Evolutionary conservation across 139 green algal genomes (phyloP), one percentile per base, ranked within the genome.

Genomic region (Chlamydomonas eustigma): DNA sequence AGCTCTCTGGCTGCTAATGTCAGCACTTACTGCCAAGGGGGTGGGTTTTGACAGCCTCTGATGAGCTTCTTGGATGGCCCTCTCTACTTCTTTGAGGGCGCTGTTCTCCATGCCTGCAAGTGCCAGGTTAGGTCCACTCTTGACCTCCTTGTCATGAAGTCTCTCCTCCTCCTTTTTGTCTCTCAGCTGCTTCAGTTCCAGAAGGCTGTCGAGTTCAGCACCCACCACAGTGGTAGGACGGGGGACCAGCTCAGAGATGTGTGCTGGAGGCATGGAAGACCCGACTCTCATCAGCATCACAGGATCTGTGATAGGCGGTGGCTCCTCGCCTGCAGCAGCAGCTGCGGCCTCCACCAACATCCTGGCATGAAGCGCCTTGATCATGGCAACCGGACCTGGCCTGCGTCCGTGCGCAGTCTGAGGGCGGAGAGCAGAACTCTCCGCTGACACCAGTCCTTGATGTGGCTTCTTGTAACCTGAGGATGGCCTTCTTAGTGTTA

Each of bases 151-250:
- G 12, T 58, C 44, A n/a, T n/a, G n/a, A n/a, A n/a, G n/a, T n/a
- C n/a, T 30, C 50, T 18, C 50, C 22, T 63, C 50, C 22, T 24
- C 22, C 50, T 63, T 18, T 24, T 63, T 22, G 18, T 35, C 63
- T 34, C 31, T 32, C 66, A 73, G 66, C 66, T 73, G 66, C 66
- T 8, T 32, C 31, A 73, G 28, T 34, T n/a, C 32, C 24, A 78
- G 58, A 25, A 82, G 71, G 38, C 77, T 71, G 18, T 70, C 44
- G 12, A 82, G 66, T n/a, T 22, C 69, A 12, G 39, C 71, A 8
- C 52, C 70, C 31, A 82, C 66, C 25, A 82, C 77, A 18, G 77
- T 69, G 4, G 75, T 73, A 8, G 77, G 77, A 2, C 77, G 70
- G 1, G 77, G 77, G 24, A 82, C 77, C 4, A 34, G 4, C 28